Conservation (phyloP, 306 rosid genomes). For the Cucurbita argyrosperma region DNA sequence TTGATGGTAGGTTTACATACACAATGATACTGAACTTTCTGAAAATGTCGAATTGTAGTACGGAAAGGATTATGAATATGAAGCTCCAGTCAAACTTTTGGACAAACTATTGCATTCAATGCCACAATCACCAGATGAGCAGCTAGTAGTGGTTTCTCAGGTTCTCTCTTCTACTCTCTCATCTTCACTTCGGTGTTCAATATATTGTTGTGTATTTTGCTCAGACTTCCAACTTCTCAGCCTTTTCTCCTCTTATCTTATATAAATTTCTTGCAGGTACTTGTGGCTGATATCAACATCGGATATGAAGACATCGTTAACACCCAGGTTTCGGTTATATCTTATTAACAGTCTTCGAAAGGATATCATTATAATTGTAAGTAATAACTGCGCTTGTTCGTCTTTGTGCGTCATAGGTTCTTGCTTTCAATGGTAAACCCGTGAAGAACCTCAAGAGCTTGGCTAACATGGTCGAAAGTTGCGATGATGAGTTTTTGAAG, state of each 20-base stretch:
- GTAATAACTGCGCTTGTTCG: neutral
- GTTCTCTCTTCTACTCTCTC: constrained; percentile 24
- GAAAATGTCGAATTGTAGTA: constrained; percentile 35
- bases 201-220: neutral
- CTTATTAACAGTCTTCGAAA: neutral
- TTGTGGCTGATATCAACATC: constrained; percentile 87
- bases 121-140: constrained; percentile 79
- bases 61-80: constrained; percentile 82
- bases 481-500: constrained; percentile 62
- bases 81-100: constrained; percentile 92
- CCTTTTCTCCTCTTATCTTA: neutral
- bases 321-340: constrained; percentile 53
- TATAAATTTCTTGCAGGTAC: constrained; percentile 45
- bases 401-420: constrained; percentile 33
- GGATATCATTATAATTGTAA: neutral
- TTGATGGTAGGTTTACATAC: neutral
- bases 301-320: constrained; percentile 91
- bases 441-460: constrained; percentile 74
- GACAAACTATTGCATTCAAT: constrained; percentile 76
- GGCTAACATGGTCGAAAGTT: constrained; percentile 80
- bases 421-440: constrained; percentile 76
- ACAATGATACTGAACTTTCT: neutral
- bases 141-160: constrained; percentile 89
- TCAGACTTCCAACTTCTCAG: neutral
- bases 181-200: neutral